Conservation (phyloP, 2,329 filamentous ascomycete species). For the Pseudohalonectria lignicola region DNA sequence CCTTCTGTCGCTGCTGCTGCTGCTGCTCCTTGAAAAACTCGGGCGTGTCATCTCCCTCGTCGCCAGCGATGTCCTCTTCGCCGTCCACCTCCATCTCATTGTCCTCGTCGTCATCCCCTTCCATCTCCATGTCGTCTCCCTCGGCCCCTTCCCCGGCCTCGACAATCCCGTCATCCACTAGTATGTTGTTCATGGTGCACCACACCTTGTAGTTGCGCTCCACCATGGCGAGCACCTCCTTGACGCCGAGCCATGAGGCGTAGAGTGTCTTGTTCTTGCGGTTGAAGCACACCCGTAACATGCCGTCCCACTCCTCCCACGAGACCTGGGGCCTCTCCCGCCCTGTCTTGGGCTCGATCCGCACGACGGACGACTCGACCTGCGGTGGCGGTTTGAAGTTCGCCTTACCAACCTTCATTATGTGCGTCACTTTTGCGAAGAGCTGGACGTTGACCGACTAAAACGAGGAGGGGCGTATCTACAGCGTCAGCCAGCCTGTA, state of each 20-base stretch:
- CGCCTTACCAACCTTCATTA: constrained; percentile 87
- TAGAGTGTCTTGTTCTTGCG: constrained; percentile 86
- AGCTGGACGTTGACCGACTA: constrained; percentile 82
- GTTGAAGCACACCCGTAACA: constrained; percentile 69
- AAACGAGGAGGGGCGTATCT: too few relatives aligned
- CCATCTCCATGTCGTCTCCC: constrained; percentile 22
- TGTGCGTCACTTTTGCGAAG: constrained; percentile 54
- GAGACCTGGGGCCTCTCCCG: constrained; percentile 67
- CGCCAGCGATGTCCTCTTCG: constrained; percentile 28
- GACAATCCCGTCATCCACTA: constrained; percentile 56
- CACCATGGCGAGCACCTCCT: constrained; percentile 70
- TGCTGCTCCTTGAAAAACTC: constrained; percentile 66
- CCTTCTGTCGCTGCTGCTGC: constrained; percentile 20
- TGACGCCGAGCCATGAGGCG: constrained; percentile 69
- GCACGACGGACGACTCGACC: constrained; percentile 84
- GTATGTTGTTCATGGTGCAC: constrained; percentile 77
- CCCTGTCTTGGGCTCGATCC: constrained; percentile 81
- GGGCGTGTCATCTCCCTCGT: constrained; percentile 59
- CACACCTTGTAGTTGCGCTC: constrained; percentile 84
- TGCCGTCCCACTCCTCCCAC: constrained; percentile 90
- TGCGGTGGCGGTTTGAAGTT: constrained; percentile 94
- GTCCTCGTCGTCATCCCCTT: constrained; percentile 31
- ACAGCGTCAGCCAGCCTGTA: too few relatives aligned
- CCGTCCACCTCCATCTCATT: constrained; percentile 37
- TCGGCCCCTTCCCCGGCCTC: constrained; percentile 32